A percentile compares a stretch with the other conserved stretches of the same genome.
phyloP scores from a whole-genome alignment of 2,329 filamentous ascomycete species.

The Madurella mycetomatis region DNA sequence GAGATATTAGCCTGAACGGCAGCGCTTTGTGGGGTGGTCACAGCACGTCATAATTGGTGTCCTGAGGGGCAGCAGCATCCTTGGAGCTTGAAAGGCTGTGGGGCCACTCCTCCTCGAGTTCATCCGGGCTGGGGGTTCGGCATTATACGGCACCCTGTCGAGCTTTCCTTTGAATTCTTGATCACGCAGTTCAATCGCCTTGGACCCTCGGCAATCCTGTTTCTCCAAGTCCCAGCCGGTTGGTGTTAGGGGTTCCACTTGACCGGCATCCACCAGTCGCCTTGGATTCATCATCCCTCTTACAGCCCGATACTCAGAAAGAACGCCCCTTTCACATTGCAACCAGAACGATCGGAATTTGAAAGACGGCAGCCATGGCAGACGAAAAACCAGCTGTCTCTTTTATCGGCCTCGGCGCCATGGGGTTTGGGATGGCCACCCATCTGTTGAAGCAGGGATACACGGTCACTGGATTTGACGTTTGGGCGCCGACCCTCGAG shows the following conservation, averaged over 20 bases:
- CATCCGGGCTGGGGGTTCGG: constrained; percentile 9
- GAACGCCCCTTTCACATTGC: background rate
- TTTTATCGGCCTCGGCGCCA: constrained; percentile 73
- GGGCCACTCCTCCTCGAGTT: constrained; percentile 6
- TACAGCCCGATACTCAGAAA: background rate
- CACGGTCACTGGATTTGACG: constrained; percentile 65
- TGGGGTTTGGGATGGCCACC: constrained; percentile 79
- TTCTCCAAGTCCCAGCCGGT: background rate
- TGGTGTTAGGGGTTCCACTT: no score
- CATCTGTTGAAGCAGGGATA: constrained; percentile 65
- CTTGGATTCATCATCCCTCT: no score
- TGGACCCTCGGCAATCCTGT: background rate
- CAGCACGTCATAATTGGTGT: constrained; percentile 19
- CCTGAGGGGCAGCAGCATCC: background rate
- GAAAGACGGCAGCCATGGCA: constrained; percentile 24
- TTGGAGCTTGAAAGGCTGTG: background rate
- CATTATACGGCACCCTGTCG: background rate
- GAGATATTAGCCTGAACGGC: constrained; percentile 20
- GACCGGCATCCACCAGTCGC: no score
- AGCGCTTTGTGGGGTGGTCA: constrained; percentile 9
- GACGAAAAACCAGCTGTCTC: constrained; percentile 42
- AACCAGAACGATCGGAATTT: background rate
- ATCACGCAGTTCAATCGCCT: background rate
- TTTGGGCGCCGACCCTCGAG: constrained; percentile 62
- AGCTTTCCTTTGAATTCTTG: background rate